phyloP scores from a whole-genome alignment of 371 early-diverging fungal species.

The Nematocida sp. region DNA sequence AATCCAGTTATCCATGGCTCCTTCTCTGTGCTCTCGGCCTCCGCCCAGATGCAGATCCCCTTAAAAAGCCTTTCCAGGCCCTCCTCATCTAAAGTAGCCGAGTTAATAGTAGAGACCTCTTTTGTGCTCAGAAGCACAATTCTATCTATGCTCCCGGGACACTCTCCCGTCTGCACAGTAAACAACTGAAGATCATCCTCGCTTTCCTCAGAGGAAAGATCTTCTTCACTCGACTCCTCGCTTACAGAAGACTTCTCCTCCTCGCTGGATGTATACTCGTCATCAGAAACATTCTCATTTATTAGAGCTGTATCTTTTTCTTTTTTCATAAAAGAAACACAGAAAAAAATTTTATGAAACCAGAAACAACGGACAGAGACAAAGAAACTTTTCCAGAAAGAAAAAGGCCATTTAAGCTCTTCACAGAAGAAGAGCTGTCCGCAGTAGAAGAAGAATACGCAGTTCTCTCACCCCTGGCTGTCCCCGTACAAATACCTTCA shows the following conservation, averaged over 20 bases:
- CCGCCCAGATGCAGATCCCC: constrained; percentile 8
- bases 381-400: not conserved
- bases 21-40: constrained; percentile 43
- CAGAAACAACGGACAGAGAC: constrained; percentile 28
- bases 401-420: not conserved
- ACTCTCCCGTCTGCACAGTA: constrained; percentile 12
- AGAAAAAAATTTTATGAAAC: constrained; percentile 44
- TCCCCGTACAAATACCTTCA: constrained; percentile 40
- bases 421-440: constrained; percentile 13
- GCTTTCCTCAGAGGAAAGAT: not conserved
- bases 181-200: constrained; percentile 15
- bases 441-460: constrained; percentile 21
- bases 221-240: not conserved
- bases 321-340: constrained; percentile 4
- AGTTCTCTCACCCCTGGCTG: constrained; percentile 1
- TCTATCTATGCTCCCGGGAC: constrained; percentile 12
- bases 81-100: not conserved
- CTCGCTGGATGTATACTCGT: not conserved
- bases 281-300: not conserved
- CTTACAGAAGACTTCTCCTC: constrained; percentile 13
- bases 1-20: constrained; percentile 46
- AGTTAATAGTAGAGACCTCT: constrained; percentile 12
- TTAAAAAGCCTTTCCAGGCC: constrained; percentile 4
- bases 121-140: constrained; percentile 28
- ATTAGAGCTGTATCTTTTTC: too few relatives aligned